A percentile compares a stretch with the other conserved stretches of the same genome.
phyloP scores from a whole-genome alignment of 129 eudicot species.

The carrot (Daucus carota) region DH1_v3.0 NC_030383.2:11897001-11897500 shows the following conservation, averaged over 20 bases:
- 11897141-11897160: background rate
- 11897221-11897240: background rate
- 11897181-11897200: background rate
- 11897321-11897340: background rate
- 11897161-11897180: background rate
- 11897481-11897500: too few relatives aligned
- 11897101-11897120: background rate
- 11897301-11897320: background rate
- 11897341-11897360: too few relatives aligned
- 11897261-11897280: background rate
- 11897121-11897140: background rate
- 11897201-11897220: background rate
- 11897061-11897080: background rate
- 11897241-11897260: background rate
- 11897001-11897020: background rate
- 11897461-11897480: too few relatives aligned
- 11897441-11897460: too few relatives aligned
- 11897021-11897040: background rate
- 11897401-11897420: too few relatives aligned
- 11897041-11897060: background rate
- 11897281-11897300: background rate
- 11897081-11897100: background rate
- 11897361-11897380: too few relatives aligned
- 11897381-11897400: too few relatives aligned
- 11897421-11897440: too few relatives aligned